Conservation (phyloP, 116 monocot genomes). For the Cymodocea nodosa region DNA sequence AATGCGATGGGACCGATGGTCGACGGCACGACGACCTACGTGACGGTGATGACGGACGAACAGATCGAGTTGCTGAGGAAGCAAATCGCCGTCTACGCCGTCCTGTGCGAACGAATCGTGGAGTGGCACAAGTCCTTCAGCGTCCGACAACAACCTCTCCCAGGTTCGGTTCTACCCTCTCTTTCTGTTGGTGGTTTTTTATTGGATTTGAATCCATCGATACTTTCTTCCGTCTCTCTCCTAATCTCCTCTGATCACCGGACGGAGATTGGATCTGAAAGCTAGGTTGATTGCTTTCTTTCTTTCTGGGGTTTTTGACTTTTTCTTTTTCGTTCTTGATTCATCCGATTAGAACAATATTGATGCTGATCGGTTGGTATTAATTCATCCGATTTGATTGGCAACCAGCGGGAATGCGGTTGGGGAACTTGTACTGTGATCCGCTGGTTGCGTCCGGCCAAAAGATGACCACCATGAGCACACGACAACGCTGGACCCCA, state of each 20-base stretch:
- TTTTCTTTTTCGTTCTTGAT: neutral
- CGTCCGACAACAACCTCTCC: slow-evolving; percentile 1
- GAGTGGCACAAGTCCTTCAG: slow-evolving; percentile 57
- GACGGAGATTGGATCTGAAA: no score
- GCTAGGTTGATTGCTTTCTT: no score
- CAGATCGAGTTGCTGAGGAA: slow-evolving; percentile 65
- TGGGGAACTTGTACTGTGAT: slow-evolving; percentile 43
- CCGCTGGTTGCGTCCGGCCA: slow-evolving; percentile 30
- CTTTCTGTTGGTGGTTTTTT: no score
- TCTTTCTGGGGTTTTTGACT: no score
- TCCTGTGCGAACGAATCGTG: slow-evolving; percentile 64
- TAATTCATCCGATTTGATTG: neutral
- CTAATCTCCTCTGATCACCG: no score
- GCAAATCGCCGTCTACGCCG: slow-evolving; percentile 69
- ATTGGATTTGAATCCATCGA: no score
- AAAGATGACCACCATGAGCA: slow-evolving; percentile 24
- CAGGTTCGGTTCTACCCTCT: slow-evolving; percentile 1
- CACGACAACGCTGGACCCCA: slow-evolving; percentile 70
- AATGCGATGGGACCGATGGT: neutral
- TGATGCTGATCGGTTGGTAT: neutral
- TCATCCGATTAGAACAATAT: no score
- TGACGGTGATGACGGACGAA: slow-evolving; percentile 58
- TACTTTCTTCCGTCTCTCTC: no score
- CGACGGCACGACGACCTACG: neutral
- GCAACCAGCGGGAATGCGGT: slow-evolving; percentile 52